Percentiles rank a stretch among this genome's conserved stretches.
These are phyloP conservation scores for Limnanthes douglasii DNA, from an alignment of 345 rosid species.

Conservation along the genomic window DNA sequence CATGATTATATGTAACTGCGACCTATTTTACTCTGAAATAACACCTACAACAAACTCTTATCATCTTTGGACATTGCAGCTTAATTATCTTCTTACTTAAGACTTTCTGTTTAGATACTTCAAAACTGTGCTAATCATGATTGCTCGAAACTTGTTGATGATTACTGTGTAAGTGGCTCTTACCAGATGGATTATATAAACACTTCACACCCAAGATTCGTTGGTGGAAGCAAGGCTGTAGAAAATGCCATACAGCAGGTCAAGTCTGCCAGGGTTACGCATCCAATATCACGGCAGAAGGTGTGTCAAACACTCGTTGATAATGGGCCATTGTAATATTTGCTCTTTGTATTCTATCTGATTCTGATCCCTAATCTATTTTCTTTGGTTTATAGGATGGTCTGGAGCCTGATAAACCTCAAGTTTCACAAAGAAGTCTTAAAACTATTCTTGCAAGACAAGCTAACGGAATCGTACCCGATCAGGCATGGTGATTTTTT, in stretches of 20 bases:
- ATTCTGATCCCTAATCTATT: no score
- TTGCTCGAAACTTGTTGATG: conserved; percentile 1
- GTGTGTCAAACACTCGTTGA: conserved; percentile 14
- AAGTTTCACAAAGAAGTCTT: conserved; percentile 52
- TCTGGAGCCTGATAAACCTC: conserved; percentile 54
- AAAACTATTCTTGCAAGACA: conserved; percentile 68
- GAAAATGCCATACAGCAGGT: conserved; percentile 62
- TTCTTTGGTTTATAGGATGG: conserved; percentile 34
- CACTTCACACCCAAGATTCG: conserved; percentile 85
- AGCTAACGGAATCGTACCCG: conserved; percentile 59
- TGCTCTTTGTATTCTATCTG: neutral
- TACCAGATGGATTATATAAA: conserved; percentile 91
- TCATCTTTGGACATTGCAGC: no score
- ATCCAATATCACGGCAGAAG: conserved; percentile 38
- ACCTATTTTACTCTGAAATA: no score
- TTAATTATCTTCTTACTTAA: no score
- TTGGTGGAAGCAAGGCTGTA: conserved; percentile 90
- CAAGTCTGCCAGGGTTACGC: conserved; percentile 39
- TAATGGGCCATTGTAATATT: conserved; percentile 2
- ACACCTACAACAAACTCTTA: no score
- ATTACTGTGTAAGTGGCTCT: neutral
- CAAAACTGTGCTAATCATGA: neutral
- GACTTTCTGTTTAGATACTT: no score
- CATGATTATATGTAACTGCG: no score
- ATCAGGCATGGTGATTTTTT: conserved; percentile 41